Evolutionary conservation across 129 eudicot species (phyloP), one percentile per base, ranked within the genome.

Genomic region (Scalesia atractyloides): DNA sequence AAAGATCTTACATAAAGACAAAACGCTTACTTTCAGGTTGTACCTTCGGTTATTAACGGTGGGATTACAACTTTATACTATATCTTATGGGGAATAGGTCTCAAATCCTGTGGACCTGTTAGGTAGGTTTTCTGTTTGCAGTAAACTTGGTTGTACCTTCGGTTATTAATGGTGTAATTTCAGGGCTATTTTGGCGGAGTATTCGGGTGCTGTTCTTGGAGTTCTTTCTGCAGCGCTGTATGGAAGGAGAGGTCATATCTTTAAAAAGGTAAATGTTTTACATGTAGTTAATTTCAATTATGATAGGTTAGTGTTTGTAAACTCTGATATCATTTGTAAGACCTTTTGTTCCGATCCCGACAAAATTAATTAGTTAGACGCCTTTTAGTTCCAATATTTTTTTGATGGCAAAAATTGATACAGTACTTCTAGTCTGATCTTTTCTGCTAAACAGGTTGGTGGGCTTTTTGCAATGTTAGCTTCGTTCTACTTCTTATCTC

Each of bases 141-240:
- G 44, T 69, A 46, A 63, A 52, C 19, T 7, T 41, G 46, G 9
- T 47, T 49, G 18, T 14, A 44, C 43, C 36, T 14, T 34, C 51
- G 12, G 10, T 65, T 30, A 30, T 30, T 30, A 30, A 30, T 30
- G 34, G 69, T 65, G 57, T 64, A 56, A 71, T 73, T 59, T 65
- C 85, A 93, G 97, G 85, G 95, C 91, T 59, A 72, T 93, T 73
- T 76, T 93, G 81, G 91, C 83, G 24, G 98, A 93, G 64, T 93
- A 93, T 73, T 86, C 98, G 54, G 98, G 97, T 79, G 98, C 98
- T 74, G 87, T 89, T 76, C 96, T 93, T 66, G 98, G 97, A 81
- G 98, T 93, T 19, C 66, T 93, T 69, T 93, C 98, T 51, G 97
- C 86, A 4, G 87, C 84, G n/a, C 67, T 93, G 61, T 93, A 89